phyloP scores from a whole-genome alignment of 805 yeast species.

The Zygoascus flipseniorum region DNA sequence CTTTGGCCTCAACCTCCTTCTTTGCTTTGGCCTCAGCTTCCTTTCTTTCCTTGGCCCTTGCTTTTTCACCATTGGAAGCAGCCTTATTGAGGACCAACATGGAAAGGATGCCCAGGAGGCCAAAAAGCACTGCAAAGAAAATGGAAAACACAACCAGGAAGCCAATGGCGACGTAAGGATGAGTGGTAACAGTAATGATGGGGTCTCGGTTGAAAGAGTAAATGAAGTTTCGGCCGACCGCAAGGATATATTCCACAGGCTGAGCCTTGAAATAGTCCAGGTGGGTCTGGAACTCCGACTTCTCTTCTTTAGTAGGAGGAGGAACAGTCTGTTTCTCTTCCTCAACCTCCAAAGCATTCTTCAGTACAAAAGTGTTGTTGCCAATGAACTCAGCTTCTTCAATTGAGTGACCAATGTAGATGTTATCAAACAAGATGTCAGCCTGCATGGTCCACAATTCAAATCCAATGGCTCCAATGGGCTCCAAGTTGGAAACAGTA shows the following conservation, averaged over 20 bases:
- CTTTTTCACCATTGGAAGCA: neutral
- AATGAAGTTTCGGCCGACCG: constrained; percentile 24
- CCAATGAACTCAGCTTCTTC: constrained; percentile 79
- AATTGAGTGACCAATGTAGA: constrained; percentile 79
- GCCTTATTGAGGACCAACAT: neutral
- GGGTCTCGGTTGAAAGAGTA: constrained; percentile 25
- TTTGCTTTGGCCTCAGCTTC: neutral
- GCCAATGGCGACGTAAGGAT: constrained; percentile 28
- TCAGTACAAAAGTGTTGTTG: constrained; percentile 54
- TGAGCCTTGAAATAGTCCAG: constrained; percentile 25
- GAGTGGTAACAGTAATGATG: constrained; percentile 25
- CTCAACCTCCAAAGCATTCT: constrained; percentile 26
- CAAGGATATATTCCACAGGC: constrained; percentile 27
- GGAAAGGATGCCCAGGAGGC: constrained; percentile 3
- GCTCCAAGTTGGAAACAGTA: constrained; percentile 51
- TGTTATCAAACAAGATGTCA: constrained; percentile 69
- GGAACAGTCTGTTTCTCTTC: constrained; percentile 23
- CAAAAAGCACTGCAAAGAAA: constrained; percentile 4
- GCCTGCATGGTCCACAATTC: constrained; percentile 84
- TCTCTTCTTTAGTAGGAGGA: constrained; percentile 11
- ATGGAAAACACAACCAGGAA: constrained; percentile 11
- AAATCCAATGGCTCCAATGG: constrained; percentile 75
- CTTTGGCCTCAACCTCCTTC: neutral
- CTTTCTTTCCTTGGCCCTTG: neutral
- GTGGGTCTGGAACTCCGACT: constrained; percentile 15